These are phyloP conservation scores for Fusarium hainanense DNA, from an alignment of 2,329 filamentous ascomycete genomes.

Conservation along the genomic window DNA sequence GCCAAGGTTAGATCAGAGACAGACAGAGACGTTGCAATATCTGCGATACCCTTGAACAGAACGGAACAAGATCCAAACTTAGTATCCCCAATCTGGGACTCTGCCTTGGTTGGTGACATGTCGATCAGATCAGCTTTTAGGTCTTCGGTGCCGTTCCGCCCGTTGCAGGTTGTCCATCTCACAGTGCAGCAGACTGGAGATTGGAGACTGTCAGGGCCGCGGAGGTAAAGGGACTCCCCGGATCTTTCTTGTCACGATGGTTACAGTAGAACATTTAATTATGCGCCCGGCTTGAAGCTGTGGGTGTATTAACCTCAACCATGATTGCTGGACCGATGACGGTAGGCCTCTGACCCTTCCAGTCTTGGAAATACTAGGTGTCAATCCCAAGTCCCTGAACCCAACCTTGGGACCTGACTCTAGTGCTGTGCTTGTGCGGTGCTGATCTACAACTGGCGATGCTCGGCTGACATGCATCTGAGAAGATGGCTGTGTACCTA, in stretches of 20 bases:
- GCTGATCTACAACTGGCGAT: constrained; percentile 35
- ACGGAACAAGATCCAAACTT: constrained; percentile 3
- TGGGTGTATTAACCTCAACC: constrained; percentile 18
- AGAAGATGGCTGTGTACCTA: constrained; percentile 29
- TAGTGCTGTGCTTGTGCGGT: constrained; percentile 26
- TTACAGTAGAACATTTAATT: background rate
- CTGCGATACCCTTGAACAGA: constrained; percentile 17
- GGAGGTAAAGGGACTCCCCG: background rate
- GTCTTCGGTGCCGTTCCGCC: background rate
- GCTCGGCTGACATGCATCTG: constrained; percentile 38
- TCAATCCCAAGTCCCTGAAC: constrained; percentile 38
- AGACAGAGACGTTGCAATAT: background rate
- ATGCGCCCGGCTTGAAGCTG: constrained; percentile 15
- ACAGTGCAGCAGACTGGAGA: background rate
- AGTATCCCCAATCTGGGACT: constrained; percentile 20
- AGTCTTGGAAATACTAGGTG: constrained; percentile 33
- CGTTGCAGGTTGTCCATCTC: background rate
- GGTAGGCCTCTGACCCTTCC: constrained; percentile 31
- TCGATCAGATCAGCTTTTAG: constrained; percentile 17
- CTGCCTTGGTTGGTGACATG: constrained; percentile 30
- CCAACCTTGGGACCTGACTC: constrained; percentile 33
- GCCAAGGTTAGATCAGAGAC: background rate
- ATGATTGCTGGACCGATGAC: constrained; percentile 32
- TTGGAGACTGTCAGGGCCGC: constrained; percentile 9
- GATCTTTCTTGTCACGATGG: constrained; percentile 34